Base-by-base conservation (phyloP, 345 rosid species). In the Citrus glauca region DNA sequence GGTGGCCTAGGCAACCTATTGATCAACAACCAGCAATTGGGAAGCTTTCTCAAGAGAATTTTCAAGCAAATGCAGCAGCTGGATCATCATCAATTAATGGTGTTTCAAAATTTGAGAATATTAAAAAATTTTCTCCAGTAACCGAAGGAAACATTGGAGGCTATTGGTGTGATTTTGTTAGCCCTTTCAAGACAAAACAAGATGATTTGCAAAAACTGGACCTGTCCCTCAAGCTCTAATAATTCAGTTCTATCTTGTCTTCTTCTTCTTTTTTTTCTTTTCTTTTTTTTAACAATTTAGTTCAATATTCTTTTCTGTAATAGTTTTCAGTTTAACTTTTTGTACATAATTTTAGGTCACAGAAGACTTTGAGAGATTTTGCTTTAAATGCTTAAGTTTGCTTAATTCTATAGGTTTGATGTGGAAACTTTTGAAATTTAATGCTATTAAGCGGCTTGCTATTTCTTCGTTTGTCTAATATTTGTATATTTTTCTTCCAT, bases 211-310 rank as follows among this genome's bases (percentile, higher is more conserved):
- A 88, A 66, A 89, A 92, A 84, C 85, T 95, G 81, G 98, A 95
- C 84, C 84, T 95, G 89, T 93, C 98, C 70, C 96, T 95, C 83
- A 95, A 93, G 91, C 98, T 95, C 80, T 94, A 78, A 89, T 42
- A 35, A 68, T 28, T 45, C 28, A 32, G 63, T 63, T 9, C 17
- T 28, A 71, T 20, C 17, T 35, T 38, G 10, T 53, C 22, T 38
- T 38, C 11, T 37, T 37, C 6, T 33, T 33, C 9, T 37, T 37
- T 1, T 37, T 37, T 37, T 7, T 0, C 9, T 7, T 9, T 8
- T 38, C 1, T 33, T 42, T 66, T 3, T 78, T 69, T 48, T 60
- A 3, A 50, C 8, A 35, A 33, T 40, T 57, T 42, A 62, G 42
- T 13, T 37, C 14, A 13, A 72, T 68, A 35, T 53, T 53, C 16